Percentiles rank a stretch among this genome's conserved stretches.
These are phyloP conservation scores for Carex arenaria DNA, from an alignment of 202 grass and related monocot genomes.

Conservation along the genomic window DNA sequence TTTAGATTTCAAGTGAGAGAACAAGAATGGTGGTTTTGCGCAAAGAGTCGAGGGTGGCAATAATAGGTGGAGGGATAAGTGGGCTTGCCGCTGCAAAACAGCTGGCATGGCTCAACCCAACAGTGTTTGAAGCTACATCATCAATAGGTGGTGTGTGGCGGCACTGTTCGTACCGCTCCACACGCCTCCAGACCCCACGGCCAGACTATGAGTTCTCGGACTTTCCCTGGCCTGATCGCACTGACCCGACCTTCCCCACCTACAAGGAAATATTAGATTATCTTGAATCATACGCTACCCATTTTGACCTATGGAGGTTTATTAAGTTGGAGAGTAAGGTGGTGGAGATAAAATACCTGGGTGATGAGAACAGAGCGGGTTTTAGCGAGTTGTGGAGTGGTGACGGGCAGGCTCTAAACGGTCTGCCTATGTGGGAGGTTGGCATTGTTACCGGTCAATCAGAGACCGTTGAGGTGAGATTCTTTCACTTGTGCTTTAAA, in stretches of 20 bases:
- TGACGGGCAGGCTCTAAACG: constrained; percentile 33
- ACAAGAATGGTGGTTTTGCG: constrained; percentile 20
- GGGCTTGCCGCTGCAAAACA: constrained; percentile 69
- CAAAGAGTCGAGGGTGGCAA: constrained; percentile 50
- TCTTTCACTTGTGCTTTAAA: neutral
- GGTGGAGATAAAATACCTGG: constrained; percentile 62
- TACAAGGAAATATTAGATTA: constrained; percentile 76
- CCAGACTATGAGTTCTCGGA: constrained; percentile 97
- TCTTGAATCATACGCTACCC: constrained; percentile 69
- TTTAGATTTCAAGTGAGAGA: neutral
- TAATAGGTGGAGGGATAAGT: constrained; percentile 89
- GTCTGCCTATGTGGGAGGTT: constrained; percentile 73
- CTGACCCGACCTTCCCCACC: constrained; percentile 78
- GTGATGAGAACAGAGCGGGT: neutral
- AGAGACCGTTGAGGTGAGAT: constrained; percentile 42
- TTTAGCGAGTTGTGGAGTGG: constrained; percentile 72
- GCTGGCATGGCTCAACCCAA: constrained; percentile 53
- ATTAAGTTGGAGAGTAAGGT: constrained; percentile 60
- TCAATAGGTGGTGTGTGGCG: constrained; percentile 84
- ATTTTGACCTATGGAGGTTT: constrained; percentile 68
- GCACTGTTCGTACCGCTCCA: constrained; percentile 83
- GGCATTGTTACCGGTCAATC: constrained; percentile 43
- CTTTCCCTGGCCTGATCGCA: constrained; percentile 70
- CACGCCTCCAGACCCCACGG: constrained; percentile 82
- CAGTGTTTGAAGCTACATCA: constrained; percentile 70